These are phyloP conservation scores for Lyophyllum shimeji DNA, from an alignment of 768 basidiomycete species.

Conservation along the genomic window DNA sequence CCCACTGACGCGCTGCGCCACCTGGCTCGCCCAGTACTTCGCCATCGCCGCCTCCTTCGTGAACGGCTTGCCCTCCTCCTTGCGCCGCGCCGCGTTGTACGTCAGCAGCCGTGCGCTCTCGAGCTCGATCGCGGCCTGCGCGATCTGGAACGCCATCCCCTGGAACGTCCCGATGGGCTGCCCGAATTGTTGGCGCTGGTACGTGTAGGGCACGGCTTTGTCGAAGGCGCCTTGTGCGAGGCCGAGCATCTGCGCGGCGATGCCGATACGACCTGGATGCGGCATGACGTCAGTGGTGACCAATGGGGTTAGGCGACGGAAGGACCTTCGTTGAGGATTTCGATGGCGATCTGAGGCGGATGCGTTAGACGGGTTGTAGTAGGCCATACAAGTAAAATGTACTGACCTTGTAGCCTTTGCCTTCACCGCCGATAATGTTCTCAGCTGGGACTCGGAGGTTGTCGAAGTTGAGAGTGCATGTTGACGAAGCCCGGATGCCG, in stretches of 20 bases:
- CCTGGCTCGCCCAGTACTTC: conserved; percentile 87
- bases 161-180: conserved; percentile 94
- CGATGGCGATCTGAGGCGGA: conserved; percentile 75
- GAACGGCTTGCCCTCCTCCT: conserved; percentile 87
- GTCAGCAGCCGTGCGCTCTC: conserved; percentile 89
- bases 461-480: conserved; percentile 93
- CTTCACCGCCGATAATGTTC: conserved; percentile 90
- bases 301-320: neutral
- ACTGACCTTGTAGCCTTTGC: conserved; percentile 84
- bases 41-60: conserved; percentile 98
- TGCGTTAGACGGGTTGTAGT: neutral
- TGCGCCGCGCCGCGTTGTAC: conserved; percentile 94
- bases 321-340: conserved; percentile 90
- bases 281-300: neutral
- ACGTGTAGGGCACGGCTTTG: conserved; percentile 93
- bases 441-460: conserved; percentile 81
- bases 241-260: conserved; percentile 98
- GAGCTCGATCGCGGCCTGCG: conserved; percentile 85
- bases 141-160: conserved; percentile 94
- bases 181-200: conserved; percentile 92
- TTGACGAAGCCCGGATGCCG: conserved; percentile 94
- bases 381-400: no score
- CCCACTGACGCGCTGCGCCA: conserved; percentile 88
- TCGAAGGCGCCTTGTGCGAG: conserved; percentile 97
- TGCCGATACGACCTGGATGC: conserved; percentile 70